Base-by-base conservation (phyloP, 1,139 yeast species). In the Diutina neorugosa region DNA sequence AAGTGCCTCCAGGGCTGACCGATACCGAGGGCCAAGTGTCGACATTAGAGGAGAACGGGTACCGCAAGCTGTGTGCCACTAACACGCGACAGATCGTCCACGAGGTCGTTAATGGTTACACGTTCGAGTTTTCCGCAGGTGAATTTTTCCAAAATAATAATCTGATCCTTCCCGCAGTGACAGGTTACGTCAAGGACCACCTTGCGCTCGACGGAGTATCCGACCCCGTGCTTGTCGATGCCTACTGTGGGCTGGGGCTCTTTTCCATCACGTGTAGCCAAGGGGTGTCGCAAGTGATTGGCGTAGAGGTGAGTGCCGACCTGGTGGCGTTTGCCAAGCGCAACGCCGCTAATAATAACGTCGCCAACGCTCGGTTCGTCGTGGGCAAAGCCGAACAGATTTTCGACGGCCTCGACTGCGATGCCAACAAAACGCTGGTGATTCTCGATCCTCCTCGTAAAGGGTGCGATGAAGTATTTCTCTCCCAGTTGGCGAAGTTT, bases 361-460 rank as follows among this genome's bases (percentile, higher is more conserved):
- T 93, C 52, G 69, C 75, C 53, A 91, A 93, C 64, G 88, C 97
- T 54, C 78, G 77, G 52, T 93, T 93, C 62, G 81, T 91, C 43
- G 91, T 83, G 40, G 98, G 98, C 43, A 86, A 89, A 63, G 98
- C 98, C 1, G 97, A 91, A 65, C 79, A 82, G 65, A 83, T 93
- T 54, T 93, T 93, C 67, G 87, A 79, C 52, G 81, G 81, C 57
- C 88, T 89, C 55, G 85, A 83, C 56, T 65, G 74, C 7, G 94
- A 96, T 14, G 74, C 81, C 37, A 78, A 76, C 48, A 74, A 82
- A 61, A 93, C 98, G 0, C 84, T 96, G 14, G 94, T 93, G 44
- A 90, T 93, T 57, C 78, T 94, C 62, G 98, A 93, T 65, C 98
- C 98, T 6, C 96, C 98, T 48, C 81, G 98, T 65, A 93, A 93